Percentiles rank a stretch among this genome's conserved stretches.
Conservation (phyloP, 768 basidiomycete species). For the Myochromella boudieri region DNA sequence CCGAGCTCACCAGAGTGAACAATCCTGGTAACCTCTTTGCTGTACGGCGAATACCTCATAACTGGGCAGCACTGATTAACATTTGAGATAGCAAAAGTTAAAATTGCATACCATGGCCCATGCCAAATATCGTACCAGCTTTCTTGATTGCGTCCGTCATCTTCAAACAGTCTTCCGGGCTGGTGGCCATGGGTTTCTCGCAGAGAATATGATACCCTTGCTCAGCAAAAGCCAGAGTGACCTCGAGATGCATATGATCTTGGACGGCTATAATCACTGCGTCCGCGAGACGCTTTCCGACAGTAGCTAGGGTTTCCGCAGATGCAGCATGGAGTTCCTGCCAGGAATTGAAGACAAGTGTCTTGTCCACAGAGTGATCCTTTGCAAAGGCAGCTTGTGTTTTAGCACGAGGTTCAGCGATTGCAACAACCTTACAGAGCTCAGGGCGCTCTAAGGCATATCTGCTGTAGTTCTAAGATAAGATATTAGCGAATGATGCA, state of each 20-base stretch:
- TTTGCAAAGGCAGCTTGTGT: constrained; percentile 60
- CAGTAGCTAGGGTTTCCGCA: constrained; percentile 57
- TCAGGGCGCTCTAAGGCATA: constrained; percentile 64
- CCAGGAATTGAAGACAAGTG: constrained; percentile 72
- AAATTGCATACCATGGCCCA: constrained; percentile 73
- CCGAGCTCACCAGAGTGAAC: constrained; percentile 73
- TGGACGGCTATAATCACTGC: constrained; percentile 81
- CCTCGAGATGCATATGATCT: constrained; percentile 75
- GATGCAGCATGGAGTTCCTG: constrained; percentile 69
- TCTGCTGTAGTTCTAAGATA: constrained; percentile 53
- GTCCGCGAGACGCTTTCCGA: constrained; percentile 76
- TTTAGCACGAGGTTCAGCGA: constrained; percentile 78
- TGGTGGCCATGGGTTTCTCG: constrained; percentile 92
- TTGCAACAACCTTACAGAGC: constrained; percentile 75
- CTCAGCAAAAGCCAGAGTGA: constrained; percentile 69
- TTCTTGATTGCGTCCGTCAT: constrained; percentile 74
- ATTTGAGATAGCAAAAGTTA: neutral
- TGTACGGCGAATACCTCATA: constrained; percentile 86
- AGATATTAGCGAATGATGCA: neutral
- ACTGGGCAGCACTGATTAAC: constrained; percentile 41
- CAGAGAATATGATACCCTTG: constrained; percentile 90
- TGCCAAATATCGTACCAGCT: constrained; percentile 75
- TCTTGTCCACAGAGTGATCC: constrained; percentile 58
- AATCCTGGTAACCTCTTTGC: constrained; percentile 63
- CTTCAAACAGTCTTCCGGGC: constrained; percentile 64